Percentiles rank a stretch among this genome's conserved stretches.
These are phyloP conservation scores for Saturnispora zaruensis DNA, from an alignment of 805 yeast species.

Conservation along the genomic window DNA sequence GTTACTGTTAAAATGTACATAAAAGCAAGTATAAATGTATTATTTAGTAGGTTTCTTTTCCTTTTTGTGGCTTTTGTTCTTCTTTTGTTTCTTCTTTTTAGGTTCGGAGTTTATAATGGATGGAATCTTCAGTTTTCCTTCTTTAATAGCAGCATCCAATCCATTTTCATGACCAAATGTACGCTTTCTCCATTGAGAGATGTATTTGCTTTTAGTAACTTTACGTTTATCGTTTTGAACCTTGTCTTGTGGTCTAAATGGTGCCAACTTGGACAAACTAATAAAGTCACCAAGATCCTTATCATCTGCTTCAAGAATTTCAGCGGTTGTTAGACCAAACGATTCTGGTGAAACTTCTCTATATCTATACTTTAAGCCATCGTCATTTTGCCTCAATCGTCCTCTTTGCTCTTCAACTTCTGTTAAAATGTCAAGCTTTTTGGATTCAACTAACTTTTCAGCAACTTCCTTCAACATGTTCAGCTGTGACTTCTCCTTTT, in stretches of 20 bases:
- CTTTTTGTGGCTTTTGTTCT: conserved; percentile 21
- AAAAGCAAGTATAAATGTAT: background rate
- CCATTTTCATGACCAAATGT: conserved; percentile 48
- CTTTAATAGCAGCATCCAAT: conserved; percentile 21
- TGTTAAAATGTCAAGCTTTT: conserved; percentile 54
- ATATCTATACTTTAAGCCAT: conserved; percentile 45
- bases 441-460: conserved; percentile 68
- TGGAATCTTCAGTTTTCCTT: conserved; percentile 20
- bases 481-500: conserved; percentile 52
- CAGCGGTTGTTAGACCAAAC: conserved; percentile 77
- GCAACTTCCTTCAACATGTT: conserved; percentile 57
- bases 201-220: conserved; percentile 69
- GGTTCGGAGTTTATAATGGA: conserved; percentile 23
- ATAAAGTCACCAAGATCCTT: conserved; percentile 72
- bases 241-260: conserved; percentile 72
- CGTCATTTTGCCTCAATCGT: conserved; percentile 37
- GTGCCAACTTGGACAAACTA: conserved; percentile 88
- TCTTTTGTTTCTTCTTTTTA: conserved; percentile 3
- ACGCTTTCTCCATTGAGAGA: conserved; percentile 84
- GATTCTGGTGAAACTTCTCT: conserved; percentile 94
- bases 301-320: conserved; percentile 86
- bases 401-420: conserved; percentile 62
- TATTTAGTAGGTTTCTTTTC: conserved; percentile 4
- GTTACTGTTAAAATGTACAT: background rate
- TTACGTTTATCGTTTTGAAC: conserved; percentile 73